Conservation (phyloP, 2,329 filamentous ascomycete genomes). For the Botrytis hyacinthi region DNA sequence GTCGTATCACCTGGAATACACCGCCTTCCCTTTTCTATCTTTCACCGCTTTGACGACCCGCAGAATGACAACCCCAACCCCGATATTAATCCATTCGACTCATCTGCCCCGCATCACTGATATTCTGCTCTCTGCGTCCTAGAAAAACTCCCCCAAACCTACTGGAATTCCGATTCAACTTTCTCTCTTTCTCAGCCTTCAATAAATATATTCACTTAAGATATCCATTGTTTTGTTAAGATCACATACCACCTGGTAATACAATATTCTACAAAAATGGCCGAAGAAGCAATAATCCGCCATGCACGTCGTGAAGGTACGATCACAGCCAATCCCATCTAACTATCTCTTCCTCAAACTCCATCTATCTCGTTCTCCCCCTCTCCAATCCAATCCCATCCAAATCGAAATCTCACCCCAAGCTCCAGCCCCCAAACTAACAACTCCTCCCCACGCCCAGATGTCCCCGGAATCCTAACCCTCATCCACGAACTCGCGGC, state of each 20-base stretch:
- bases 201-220: not conserved
- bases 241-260: not conserved
- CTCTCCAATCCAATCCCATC: not conserved
- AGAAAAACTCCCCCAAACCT: not conserved
- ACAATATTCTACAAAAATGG: not conserved
- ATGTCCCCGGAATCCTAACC: constrained; percentile 75
- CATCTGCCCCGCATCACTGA: not conserved
- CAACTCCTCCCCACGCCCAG: constrained; percentile 45
- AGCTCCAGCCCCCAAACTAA: not conserved
- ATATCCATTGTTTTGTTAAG: not conserved
- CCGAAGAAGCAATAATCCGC: constrained; percentile 7
- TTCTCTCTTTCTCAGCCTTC: not conserved
- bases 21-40: not conserved
- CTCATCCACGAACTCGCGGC: constrained; percentile 83
- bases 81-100: not conserved
- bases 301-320: constrained; percentile 18
- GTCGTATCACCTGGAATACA: fast-evolving
- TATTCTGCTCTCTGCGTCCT: not conserved
- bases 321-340: not conserved
- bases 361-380: not conserved
- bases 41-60: not conserved
- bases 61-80: not conserved
- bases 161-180: not conserved
- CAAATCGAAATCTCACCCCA: not conserved
- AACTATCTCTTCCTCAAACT: not conserved